Percentiles rank a stretch among this genome's conserved stretches.
These are phyloP conservation scores for Pascua sp. DNA, from an alignment of 1,284 basidiomycete species.

Conservation along the genomic window DNA sequence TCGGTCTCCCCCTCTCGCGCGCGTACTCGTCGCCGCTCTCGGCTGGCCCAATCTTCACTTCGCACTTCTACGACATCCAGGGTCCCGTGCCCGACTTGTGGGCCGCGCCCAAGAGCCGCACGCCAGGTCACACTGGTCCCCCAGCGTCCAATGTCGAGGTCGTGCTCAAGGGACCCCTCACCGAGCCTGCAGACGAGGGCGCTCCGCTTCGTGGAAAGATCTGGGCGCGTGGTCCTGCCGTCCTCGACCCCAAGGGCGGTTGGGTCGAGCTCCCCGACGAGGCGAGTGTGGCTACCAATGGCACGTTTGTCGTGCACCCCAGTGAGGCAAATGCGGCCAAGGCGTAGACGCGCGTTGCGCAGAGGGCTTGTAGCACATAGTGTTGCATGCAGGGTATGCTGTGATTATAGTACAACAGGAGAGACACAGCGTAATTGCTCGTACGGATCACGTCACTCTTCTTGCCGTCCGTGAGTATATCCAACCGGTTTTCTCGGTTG, in stretches of 20 bases:
- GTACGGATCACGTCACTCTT: too few relatives aligned
- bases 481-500: too few relatives aligned
- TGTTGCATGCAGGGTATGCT: background rate
- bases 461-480: too few relatives aligned
- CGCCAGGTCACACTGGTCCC: conserved; percentile 35
- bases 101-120: conserved; percentile 10
- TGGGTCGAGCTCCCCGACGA: conserved; percentile 33
- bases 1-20: conserved; percentile 40
- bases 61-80: conserved; percentile 45
- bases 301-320: conserved; percentile 28
- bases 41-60: conserved; percentile 37
- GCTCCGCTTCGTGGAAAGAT: conserved; percentile 22
- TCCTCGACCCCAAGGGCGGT: conserved; percentile 24
- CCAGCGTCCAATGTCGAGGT: conserved; percentile 46
- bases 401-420: background rate
- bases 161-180: conserved; percentile 24
- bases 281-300: conserved; percentile 38
- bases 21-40: conserved; percentile 28
- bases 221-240: conserved; percentile 34
- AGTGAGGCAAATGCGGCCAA: too few relatives aligned
- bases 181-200: conserved; percentile 15
- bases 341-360: too few relatives aligned
- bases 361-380: background rate
- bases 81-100: conserved; percentile 22
- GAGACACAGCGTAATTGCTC: background rate